phyloP scores from a whole-genome alignment of 176 grass and related monocot genomes.

The Triticum timopheevii region DNA sequence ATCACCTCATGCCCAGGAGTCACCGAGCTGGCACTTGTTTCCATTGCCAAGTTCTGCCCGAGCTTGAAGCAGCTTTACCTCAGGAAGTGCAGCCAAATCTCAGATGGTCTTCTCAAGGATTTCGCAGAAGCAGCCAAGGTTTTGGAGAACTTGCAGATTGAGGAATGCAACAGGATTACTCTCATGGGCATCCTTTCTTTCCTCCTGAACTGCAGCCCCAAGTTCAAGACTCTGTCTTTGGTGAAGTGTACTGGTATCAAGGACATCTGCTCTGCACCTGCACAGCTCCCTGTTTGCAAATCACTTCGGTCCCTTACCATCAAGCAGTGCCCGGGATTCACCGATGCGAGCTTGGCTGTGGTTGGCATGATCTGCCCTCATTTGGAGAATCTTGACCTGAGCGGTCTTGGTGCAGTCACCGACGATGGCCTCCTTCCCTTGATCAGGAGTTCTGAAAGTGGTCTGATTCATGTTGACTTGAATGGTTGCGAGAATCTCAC shows the following conservation, averaged over 20 bases:
- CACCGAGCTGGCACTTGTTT: constrained; percentile 66
- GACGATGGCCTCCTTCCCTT: constrained; percentile 74
- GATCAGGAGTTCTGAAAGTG: constrained; percentile 60
- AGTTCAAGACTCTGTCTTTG: constrained; percentile 72
- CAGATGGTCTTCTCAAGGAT: constrained; percentile 65
- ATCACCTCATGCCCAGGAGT: constrained; percentile 72
- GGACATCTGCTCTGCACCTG: constrained; percentile 59
- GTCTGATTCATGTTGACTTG: constrained; percentile 75
- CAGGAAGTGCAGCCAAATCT: constrained; percentile 68
- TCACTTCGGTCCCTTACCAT: constrained; percentile 76
- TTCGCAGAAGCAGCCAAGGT: constrained; percentile 55
- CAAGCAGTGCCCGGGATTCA: constrained; percentile 76
- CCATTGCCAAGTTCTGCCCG: constrained; percentile 72
- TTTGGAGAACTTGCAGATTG: constrained; percentile 65
- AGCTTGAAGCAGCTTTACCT: constrained; percentile 70
- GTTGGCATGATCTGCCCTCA: constrained; percentile 85
- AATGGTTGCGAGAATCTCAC: constrained; percentile 75
- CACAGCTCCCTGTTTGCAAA: constrained; percentile 60
- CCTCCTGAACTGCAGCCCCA: constrained; percentile 68
- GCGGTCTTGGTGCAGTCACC: constrained; percentile 59
- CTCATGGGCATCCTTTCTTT: constrained; percentile 69
- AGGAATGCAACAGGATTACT: constrained; percentile 77
- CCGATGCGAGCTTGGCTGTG: constrained; percentile 69
- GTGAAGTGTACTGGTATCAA: constrained; percentile 86
- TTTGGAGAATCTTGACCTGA: constrained; percentile 78